These are phyloP conservation scores for Puya raimondii DNA, from an alignment of 176 grass and related monocot species.

Conservation along the genomic window DNA sequence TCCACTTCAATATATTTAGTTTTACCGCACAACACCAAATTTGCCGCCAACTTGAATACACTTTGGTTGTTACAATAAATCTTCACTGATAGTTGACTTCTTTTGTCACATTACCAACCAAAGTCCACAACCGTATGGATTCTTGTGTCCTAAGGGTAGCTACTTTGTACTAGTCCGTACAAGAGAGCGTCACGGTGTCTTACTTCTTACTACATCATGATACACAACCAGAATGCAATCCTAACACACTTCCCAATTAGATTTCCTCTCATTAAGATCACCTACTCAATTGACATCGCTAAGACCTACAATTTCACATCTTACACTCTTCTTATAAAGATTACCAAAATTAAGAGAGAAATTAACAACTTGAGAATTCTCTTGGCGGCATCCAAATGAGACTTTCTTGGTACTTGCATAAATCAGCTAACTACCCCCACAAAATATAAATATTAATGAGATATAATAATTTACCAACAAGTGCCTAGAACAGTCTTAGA, in stretches of 20 bases:
- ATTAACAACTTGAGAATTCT: too few species aligned
- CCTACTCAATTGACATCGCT: neutral
- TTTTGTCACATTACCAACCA: neutral
- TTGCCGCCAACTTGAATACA: too few species aligned
- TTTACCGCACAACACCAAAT: too few species aligned
- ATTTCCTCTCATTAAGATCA: neutral
- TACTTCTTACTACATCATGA: neutral
- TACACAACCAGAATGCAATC: neutral
- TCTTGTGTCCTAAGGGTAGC: neutral
- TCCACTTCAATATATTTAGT: too few species aligned
- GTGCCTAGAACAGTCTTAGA: neutral
- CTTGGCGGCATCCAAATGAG: too few species aligned
- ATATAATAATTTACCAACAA: constrained; percentile 3
- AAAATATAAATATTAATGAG: neutral
- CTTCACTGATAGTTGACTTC: too few species aligned
- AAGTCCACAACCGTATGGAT: neutral
- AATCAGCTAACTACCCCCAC: neutral
- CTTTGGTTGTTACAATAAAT: too few species aligned
- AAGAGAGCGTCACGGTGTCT: neutral
- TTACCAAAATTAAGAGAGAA: too few species aligned
- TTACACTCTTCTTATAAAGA: too few species aligned
- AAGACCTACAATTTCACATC: too few species aligned
- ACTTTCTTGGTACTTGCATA: neutral
- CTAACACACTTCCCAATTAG: neutral
- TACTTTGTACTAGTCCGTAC: neutral